Conservation (phyloP, 257 asterid species). For the Perilla frutescens region DNA sequence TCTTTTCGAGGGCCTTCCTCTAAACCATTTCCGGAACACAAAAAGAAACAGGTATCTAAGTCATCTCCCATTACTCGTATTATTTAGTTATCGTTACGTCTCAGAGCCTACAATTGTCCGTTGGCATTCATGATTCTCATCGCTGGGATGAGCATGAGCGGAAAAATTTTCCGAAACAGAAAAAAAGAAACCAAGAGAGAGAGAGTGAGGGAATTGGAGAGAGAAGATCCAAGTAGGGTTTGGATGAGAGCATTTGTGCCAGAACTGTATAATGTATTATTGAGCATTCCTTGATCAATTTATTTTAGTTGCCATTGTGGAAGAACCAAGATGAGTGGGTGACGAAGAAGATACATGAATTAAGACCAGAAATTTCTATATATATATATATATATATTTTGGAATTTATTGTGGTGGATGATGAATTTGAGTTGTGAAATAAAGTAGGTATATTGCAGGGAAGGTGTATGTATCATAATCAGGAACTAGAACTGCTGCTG, state of each 20-base stretch:
- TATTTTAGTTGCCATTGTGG: constrained; percentile 39
- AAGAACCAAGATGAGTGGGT: constrained; percentile 34
- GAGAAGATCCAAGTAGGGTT: constrained; percentile 38
- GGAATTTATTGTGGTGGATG: constrained; percentile 42
- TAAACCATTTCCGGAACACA: constrained; percentile 42
- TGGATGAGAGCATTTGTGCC: constrained; percentile 42
- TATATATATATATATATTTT: constrained; percentile 38
- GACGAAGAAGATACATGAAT: constrained; percentile 17
- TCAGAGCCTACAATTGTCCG: constrained; percentile 40
- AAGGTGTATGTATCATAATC: constrained; percentile 55
- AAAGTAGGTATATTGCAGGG: constrained; percentile 51
- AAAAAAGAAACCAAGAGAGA: neutral
- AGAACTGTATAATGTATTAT: constrained; percentile 47
- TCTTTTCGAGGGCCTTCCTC: constrained; percentile 66
- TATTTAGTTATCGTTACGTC: constrained; percentile 42
- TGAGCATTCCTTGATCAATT: constrained; percentile 45
- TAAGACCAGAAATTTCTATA: constrained; percentile 40
- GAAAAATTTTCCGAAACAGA: constrained; percentile 13
- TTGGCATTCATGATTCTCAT: constrained; percentile 50
- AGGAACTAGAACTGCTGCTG: constrained; percentile 48
- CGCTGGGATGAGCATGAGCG: constrained; percentile 49
- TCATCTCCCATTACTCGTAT: constrained; percentile 42
- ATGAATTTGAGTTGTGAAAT: constrained; percentile 58
- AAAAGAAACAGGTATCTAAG: constrained; percentile 40
- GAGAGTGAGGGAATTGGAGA: neutral